Conservation (phyloP, 2,329 filamentous ascomycete genomes). For the Fusarium verticillioides region DNA sequence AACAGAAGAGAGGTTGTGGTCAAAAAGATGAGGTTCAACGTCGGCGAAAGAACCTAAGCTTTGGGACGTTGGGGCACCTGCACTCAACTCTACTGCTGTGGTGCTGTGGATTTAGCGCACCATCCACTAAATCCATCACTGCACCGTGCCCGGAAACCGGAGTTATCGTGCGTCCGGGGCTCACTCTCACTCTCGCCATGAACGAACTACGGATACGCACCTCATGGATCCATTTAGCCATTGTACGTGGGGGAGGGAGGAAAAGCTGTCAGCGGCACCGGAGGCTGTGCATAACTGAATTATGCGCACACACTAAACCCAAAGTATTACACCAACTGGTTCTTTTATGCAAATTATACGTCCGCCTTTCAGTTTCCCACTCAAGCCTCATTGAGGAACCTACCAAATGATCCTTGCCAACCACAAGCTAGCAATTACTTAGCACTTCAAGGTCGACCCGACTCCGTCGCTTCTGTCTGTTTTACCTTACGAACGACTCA, state of each 20-base stretch:
- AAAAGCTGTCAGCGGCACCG: conserved; percentile 27
- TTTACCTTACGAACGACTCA: conserved; percentile 1
- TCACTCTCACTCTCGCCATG: not conserved
- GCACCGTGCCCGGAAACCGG: conserved; percentile 27
- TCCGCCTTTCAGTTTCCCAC: conserved; percentile 34
- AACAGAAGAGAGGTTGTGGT: not conserved
- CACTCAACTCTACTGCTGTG: not conserved
- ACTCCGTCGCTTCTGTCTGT: not conserved
- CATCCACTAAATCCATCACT: conserved; percentile 15
- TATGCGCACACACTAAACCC: conserved; percentile 14
- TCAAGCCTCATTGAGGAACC: conserved; percentile 29
- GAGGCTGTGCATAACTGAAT: conserved; percentile 19
- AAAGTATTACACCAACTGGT: not conserved
- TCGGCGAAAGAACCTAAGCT: conserved; percentile 20
- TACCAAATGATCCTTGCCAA: conserved; percentile 40
- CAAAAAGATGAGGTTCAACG: conserved; percentile 20
- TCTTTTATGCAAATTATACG: conserved; percentile 23
- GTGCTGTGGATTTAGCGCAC: conserved; percentile 10
- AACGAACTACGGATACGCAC: not conserved
- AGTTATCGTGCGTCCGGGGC: conserved; percentile 35
- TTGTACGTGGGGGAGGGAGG: not conserved
- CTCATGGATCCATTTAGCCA: not conserved
- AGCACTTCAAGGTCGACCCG: conserved; percentile 33
- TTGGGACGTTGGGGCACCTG: conserved; percentile 33
- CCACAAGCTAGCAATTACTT: conserved; percentile 46